Evolutionary conservation across 192 early-diverging fungal genomes (phyloP), one percentile per base, ranked within the genome.

Genomic region (Entomortierella lignicola): DNA sequence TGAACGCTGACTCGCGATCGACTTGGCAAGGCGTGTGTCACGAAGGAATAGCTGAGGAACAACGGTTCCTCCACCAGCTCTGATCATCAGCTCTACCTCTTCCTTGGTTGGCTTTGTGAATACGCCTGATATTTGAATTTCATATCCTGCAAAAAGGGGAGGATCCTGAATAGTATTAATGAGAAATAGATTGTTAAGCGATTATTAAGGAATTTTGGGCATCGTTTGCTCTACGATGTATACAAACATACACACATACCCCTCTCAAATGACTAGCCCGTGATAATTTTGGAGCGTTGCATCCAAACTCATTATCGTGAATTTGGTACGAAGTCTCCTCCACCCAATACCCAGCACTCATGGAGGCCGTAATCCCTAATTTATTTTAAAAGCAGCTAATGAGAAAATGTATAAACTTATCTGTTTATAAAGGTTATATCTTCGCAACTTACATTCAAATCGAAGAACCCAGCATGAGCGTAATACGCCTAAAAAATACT

Each of bases 261-360:
- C 63, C 68, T 60, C 42, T 43, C 2, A 21, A n/a, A 0, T 47
- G 37, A 25, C 67, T 69, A 5, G 57, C 39, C 15, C 75, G 47
- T 2, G 75, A 69, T 29, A 30, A 23, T 15, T 60, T 65, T 0
- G 62, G 59, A 5, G 67, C 67, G 26, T 64, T 79, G 41, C 51
- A 55, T 8, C 63, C 67, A 48, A 65, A 66, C 61, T 79, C 75
- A 58, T 79, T 79, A 20, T 79, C 47, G 13, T 63, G 13, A 18
- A 70, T 39, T 26, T 69, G 62, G 25, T 69, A 79, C 0, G 50
- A 21, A 1, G 11, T 30, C 44, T 79, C 75, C 1, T 70, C 57
- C 0, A 79, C 66, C 75, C 75, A 79, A 31, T 66, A 79, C 1
- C 75, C 75, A 3, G 75, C 75, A 18, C 34, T 31, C 52, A 65